A percentile compares a stretch with the other conserved stretches of the same genome.
These are phyloP conservation scores for Rhizophora mangle DNA, from an alignment of 345 rosid genomes.

Conservation along the genomic window DNA sequence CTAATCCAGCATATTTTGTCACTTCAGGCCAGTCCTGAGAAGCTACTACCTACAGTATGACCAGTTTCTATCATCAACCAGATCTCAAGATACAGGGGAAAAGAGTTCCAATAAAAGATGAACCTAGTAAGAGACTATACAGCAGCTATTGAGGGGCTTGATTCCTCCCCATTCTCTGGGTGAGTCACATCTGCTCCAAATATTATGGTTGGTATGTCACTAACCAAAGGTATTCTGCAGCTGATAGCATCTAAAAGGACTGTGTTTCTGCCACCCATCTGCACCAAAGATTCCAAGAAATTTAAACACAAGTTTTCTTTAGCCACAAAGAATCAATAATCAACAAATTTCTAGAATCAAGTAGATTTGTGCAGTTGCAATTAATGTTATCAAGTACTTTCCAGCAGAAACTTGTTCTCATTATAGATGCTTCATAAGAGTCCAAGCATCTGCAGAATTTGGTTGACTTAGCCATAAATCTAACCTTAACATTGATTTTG, in stretches of 20 bases:
- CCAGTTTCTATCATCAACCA: conserved; percentile 15
- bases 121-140: conserved; percentile 37
- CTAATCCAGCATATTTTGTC: conserved; percentile 94
- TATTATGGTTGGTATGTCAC: conserved; percentile 96
- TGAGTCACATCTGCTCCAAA: conserved; percentile 99
- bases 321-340: background rate
- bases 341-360: background rate
- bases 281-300: conserved; percentile 22
- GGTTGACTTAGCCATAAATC: background rate
- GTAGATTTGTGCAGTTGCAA: background rate
- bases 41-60: conserved; percentile 77
- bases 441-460: background rate
- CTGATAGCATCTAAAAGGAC: conserved; percentile 96
- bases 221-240: conserved; percentile 92
- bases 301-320: background rate
- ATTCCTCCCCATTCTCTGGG: conserved; percentile 99
- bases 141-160: conserved; percentile 98
- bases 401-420: background rate
- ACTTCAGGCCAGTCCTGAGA: conserved; percentile 99
- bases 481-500: conserved; percentile 95
- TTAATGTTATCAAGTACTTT: background rate
- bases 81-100: background rate
- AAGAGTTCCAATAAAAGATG: background rate
- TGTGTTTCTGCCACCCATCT: conserved; percentile 99
- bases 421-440: background rate